These are phyloP conservation scores for Cercospora sojina DNA, from an alignment of 2,329 filamentous ascomycete species.

Conservation along the genomic window DNA sequence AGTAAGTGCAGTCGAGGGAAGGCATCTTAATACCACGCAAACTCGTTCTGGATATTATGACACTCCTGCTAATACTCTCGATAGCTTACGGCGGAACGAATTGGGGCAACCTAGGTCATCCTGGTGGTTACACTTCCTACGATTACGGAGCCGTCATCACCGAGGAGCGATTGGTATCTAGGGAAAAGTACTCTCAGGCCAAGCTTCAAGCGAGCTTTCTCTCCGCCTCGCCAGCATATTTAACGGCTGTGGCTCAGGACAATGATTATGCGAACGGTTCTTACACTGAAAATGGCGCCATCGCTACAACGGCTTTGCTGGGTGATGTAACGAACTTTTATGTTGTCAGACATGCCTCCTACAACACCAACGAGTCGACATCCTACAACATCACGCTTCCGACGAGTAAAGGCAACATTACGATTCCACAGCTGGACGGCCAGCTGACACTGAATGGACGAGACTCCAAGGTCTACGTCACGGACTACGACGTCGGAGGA, in stretches of 20 bases:
- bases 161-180: slow-evolving; percentile 65
- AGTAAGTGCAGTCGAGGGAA: not conserved
- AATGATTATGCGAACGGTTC: slow-evolving; percentile 49
- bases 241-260: slow-evolving; percentile 58
- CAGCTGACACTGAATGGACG: slow-evolving; percentile 59
- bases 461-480: slow-evolving; percentile 67
- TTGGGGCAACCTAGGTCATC: slow-evolving; percentile 75
- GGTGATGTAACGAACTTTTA: slow-evolving; percentile 61
- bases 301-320: slow-evolving; percentile 63
- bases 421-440: slow-evolving; percentile 59
- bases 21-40: not conserved
- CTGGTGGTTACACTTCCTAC: slow-evolving; percentile 59
- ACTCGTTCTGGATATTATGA: not conserved
- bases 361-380: slow-evolving; percentile 57
- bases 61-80: not conserved
- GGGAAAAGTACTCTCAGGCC: slow-evolving; percentile 77
- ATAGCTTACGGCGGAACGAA: slow-evolving; percentile 72
- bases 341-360: slow-evolving; percentile 63
- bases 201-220: slow-evolving; percentile 76
- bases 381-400: slow-evolving; percentile 63
- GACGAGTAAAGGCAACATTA: slow-evolving; percentile 58
- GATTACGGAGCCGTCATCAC: slow-evolving; percentile 64
- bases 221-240: slow-evolving; percentile 68
- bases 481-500: slow-evolving; percentile 64
- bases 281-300: slow-evolving; percentile 52